Conservation (phyloP, 2,329 filamentous ascomycete genomes). For the Teratosphaeria destructans region DNA sequence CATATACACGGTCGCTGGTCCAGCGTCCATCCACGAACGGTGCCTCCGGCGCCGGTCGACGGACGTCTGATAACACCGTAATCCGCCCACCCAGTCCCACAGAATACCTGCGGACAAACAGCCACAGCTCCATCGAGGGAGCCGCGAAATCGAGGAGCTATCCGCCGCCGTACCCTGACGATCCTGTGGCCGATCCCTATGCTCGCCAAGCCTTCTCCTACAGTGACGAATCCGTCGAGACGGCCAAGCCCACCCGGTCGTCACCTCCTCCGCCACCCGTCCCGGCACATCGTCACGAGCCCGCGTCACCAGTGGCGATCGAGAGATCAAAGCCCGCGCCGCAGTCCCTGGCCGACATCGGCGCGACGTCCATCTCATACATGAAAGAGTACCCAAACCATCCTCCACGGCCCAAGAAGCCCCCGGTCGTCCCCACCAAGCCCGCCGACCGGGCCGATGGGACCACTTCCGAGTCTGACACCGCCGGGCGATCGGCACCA, state of each 20-base stretch:
- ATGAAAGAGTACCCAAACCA: slow-evolving; percentile 40
- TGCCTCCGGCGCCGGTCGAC: not conserved
- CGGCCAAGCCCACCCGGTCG: slow-evolving; percentile 10
- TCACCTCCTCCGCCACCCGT: slow-evolving; percentile 19
- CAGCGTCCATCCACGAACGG: slow-evolving; percentile 7
- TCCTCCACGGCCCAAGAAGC: slow-evolving; percentile 22
- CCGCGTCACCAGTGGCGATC: slow-evolving; percentile 2
- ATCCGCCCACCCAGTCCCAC: slow-evolving; percentile 23
- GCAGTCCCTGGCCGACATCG: slow-evolving; percentile 10
- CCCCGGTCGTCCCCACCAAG: slow-evolving; percentile 15
- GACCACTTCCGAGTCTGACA: slow-evolving; percentile 13
- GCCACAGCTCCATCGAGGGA: slow-evolving; percentile 11
- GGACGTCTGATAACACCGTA: slow-evolving; percentile 6
- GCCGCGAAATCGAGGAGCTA: slow-evolving; percentile 6
- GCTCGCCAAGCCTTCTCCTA: slow-evolving; percentile 14
- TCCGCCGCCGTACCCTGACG: slow-evolving; percentile 22
- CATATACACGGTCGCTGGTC: slow-evolving; percentile 24
- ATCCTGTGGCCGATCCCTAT: slow-evolving; percentile 17
- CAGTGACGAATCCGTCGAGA: slow-evolving; percentile 19
- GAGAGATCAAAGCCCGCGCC: slow-evolving; percentile 7
- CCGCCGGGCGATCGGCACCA: slow-evolving; percentile 8
- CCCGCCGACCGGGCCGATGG: slow-evolving; percentile 6
- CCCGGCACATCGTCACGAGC: slow-evolving; percentile 5
- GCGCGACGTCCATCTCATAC: slow-evolving; percentile 27
- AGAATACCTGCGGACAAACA: slow-evolving; percentile 14